phyloP scores from a whole-genome alignment of 1,284 basidiomycete genomes.

The Trichosporon asahii region DNA sequence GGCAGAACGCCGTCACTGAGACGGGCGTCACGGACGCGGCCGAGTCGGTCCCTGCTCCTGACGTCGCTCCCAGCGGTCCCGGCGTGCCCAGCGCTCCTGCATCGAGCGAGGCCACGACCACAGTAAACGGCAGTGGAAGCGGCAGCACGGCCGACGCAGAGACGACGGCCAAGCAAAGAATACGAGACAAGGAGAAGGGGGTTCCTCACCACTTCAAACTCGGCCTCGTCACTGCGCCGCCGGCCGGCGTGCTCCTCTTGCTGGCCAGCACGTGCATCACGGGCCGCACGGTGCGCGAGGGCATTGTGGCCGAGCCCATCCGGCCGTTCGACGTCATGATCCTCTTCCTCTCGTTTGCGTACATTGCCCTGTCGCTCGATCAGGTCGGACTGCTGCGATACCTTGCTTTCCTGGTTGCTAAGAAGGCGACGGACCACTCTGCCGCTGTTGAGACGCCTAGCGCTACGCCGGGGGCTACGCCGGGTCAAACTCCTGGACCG shows the following conservation, averaged over 20 bases:
- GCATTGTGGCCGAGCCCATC: constrained; percentile 64
- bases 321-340: constrained; percentile 91
- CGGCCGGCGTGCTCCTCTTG: constrained; percentile 72
- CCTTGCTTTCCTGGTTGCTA: constrained; percentile 81
- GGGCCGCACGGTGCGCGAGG: constrained; percentile 62
- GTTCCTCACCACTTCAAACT: constrained; percentile 55
- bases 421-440: constrained; percentile 59
- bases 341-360: constrained; percentile 84
- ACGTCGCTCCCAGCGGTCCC: too few species aligned
- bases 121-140: neutral
- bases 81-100: neutral
- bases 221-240: constrained; percentile 70
- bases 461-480: too few species aligned
- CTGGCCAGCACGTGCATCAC: constrained; percentile 72
- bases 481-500: neutral
- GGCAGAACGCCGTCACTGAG: neutral
- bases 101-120: neutral
- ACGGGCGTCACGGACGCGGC: neutral
- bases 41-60: neutral
- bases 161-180: neutral
- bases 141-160: neutral
- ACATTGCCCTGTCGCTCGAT: constrained; percentile 90
- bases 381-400: constrained; percentile 77
- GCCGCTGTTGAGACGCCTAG: neutral
- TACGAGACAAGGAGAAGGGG: neutral